Evolutionary conservation across 1,284 basidiomycete species (phyloP).

Genomic region (Flammula alnicola): DNA sequence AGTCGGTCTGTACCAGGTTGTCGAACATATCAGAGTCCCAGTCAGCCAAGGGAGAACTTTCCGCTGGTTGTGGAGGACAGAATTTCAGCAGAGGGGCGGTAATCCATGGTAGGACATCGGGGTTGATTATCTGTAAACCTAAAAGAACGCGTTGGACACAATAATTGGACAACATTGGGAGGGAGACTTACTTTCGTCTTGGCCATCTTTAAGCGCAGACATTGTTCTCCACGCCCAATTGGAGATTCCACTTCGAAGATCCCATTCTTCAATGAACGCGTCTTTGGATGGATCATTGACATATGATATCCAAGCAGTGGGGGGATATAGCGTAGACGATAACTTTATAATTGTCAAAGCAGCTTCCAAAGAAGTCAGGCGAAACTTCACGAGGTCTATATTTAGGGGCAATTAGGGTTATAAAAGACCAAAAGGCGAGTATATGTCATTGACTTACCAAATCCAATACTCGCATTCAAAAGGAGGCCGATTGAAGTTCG

Average conservation of each 20-base stretch:
- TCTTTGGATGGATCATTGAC: conserved; percentile 31
- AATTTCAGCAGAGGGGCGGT: conserved; percentile 61
- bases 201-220: conserved; percentile 65
- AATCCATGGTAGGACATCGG: conserved; percentile 66
- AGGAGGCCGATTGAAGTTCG: conserved; percentile 82
- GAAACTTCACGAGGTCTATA: conserved; percentile 71
- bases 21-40: conserved; percentile 49
- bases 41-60: conserved; percentile 44
- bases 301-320: conserved; percentile 53
- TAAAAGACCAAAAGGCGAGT: background rate
- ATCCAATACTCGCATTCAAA: conserved; percentile 79
- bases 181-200: conserved; percentile 55
- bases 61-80: conserved; percentile 52
- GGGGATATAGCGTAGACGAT: conserved; percentile 70
- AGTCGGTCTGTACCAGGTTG: conserved; percentile 66
- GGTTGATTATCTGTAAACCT: conserved; percentile 62
- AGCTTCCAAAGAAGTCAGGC: conserved; percentile 68
- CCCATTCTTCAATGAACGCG: conserved; percentile 63
- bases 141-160: conserved; percentile 10
- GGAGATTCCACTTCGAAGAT: conserved; percentile 62
- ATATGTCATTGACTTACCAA: conserved; percentile 52
- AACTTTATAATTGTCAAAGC: conserved; percentile 71
- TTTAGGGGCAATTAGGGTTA: conserved; percentile 10
- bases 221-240: conserved; percentile 80
- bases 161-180: background rate